Base-by-base conservation (phyloP, 1,284 basidiomycete species). In the Cutaneotrichosporon dermatis region DNA sequence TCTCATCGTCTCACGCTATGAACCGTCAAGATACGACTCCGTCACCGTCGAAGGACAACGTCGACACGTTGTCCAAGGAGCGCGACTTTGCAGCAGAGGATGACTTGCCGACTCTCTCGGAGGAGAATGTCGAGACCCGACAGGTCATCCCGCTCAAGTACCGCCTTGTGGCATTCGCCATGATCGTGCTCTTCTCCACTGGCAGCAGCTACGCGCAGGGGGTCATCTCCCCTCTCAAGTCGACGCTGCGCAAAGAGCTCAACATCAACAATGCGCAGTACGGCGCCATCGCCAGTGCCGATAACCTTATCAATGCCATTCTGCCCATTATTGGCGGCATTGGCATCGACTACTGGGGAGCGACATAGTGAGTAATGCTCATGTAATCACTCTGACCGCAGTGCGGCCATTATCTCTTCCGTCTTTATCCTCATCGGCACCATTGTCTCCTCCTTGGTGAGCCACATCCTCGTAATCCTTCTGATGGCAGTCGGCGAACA, bases 301-400 rank as follows among this genome's bases (percentile, higher is more conserved):
- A 68, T 8, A 70, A 66, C 54, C 69, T 80, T n/a, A 72, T 78
- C 64, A 80, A 80, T 57, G 74, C 75, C 1, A 62, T 80, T 11
- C 64, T 80, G 6, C 80, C 80, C 5, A 71, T 80, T 55, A 69
- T 81, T 13, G 75, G 76, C 2, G 80, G 80, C 40, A 68, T 78
- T 40, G 66, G 71, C 9, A 78, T 80, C 65, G 80, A 80, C 64
- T 76, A 77, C 57, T 78, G 73, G 59, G 79, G 75, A 5, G 67
- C 64, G 0, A 66, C 67, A 0, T 69, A 71, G 52, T 54, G 16
- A 6, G 46, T 25, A 6, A 2, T n/a, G 59, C 25, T 25, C 25
- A 25, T 2, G 2, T 25, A 25, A 2, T 25, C 25, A 25, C 25
- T 25, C 25, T 25, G 25, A 25, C 40, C 40, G 9, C 40, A 1